Evolutionary conservation across 805 yeast genomes (phyloP).

Genomic region (Pichia kluyveri): DNA sequence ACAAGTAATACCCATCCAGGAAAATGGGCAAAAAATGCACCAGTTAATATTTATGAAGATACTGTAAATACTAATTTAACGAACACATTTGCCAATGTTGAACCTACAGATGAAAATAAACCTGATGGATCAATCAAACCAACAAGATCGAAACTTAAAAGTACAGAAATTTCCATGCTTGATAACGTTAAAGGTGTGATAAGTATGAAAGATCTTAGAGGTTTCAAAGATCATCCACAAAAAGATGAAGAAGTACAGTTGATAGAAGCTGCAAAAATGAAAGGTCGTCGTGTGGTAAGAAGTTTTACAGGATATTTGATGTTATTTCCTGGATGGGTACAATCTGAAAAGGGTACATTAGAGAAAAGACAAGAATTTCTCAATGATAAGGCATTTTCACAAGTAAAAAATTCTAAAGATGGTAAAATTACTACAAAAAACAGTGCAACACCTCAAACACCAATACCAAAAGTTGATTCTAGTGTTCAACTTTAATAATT

Average conservation of each 20-base stretch:
- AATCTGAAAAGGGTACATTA: slow-evolving; percentile 3
- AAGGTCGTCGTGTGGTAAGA: slow-evolving; percentile 11
- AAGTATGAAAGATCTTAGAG: slow-evolving; percentile 7
- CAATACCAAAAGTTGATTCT: background rate
- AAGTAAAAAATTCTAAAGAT: background rate
- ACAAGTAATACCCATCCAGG: slow-evolving; percentile 8
- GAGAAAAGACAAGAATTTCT: background rate
- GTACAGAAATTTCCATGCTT: slow-evolving; percentile 4
- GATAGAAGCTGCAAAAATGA: slow-evolving; percentile 10
- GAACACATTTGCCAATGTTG: background rate
- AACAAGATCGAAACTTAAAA: background rate
- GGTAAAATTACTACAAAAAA: background rate
- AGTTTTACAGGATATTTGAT: slow-evolving; percentile 23
- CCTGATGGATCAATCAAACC: background rate
- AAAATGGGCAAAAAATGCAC: slow-evolving; percentile 6
- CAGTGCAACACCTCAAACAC: background rate
- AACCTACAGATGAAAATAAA: background rate
- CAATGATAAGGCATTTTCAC: background rate
- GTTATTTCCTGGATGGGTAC: slow-evolving; percentile 17
- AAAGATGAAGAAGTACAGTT: slow-evolving; percentile 8
- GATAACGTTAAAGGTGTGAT: slow-evolving; percentile 9
- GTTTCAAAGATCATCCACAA: slow-evolving; percentile 3
- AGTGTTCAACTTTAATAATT: background rate
- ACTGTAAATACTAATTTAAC: slow-evolving; percentile 10
- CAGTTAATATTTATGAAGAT: too few species aligned